Percentiles rank a stretch among this genome's conserved stretches.
These are phyloP conservation scores for Metschnikowia aberdeeniae DNA, from an alignment of 805 yeast species.

Conservation along the genomic window DNA sequence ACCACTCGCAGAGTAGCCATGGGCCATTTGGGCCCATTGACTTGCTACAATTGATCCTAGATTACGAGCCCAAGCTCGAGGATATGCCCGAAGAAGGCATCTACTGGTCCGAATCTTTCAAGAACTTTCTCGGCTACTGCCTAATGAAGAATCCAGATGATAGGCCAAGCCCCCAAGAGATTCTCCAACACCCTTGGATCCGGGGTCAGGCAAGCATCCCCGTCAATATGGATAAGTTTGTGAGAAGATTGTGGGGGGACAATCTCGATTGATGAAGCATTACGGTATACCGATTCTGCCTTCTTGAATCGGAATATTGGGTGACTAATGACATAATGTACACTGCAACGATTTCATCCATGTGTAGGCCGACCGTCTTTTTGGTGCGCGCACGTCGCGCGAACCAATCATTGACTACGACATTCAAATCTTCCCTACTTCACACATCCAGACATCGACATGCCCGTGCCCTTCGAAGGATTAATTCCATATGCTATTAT, in stretches of 20 bases:
- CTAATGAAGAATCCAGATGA: constrained; percentile 73
- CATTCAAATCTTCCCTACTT: constrained; percentile 3
- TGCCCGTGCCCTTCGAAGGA: constrained; percentile 49
- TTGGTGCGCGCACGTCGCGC: constrained; percentile 15
- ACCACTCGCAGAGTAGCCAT: constrained; percentile 34
- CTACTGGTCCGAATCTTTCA: constrained; percentile 77
- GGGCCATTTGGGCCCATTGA: constrained; percentile 66
- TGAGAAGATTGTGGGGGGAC: constrained; percentile 63
- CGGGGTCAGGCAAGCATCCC: constrained; percentile 64
- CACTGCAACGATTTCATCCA: not conserved
- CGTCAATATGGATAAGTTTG: constrained; percentile 85
- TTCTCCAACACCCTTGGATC: constrained; percentile 93
- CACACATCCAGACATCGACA: constrained; percentile 15
- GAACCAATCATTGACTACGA: constrained; percentile 19
- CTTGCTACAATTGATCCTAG: constrained; percentile 72
- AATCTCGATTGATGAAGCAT: not conserved
- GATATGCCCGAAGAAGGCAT: constrained; percentile 78
- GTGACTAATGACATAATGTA: too few species aligned
- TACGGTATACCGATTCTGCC: not conserved
- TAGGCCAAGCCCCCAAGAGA: constrained; percentile 90
- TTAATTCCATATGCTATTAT: constrained; percentile 43
- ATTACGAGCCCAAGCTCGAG: constrained; percentile 71
- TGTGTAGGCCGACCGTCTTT: not conserved
- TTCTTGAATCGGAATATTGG: too few species aligned
- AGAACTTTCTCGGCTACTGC: constrained; percentile 77